Base-by-base conservation (phyloP, 2,329 filamentous ascomycete species). In the Lachnellula suecica region DNA sequence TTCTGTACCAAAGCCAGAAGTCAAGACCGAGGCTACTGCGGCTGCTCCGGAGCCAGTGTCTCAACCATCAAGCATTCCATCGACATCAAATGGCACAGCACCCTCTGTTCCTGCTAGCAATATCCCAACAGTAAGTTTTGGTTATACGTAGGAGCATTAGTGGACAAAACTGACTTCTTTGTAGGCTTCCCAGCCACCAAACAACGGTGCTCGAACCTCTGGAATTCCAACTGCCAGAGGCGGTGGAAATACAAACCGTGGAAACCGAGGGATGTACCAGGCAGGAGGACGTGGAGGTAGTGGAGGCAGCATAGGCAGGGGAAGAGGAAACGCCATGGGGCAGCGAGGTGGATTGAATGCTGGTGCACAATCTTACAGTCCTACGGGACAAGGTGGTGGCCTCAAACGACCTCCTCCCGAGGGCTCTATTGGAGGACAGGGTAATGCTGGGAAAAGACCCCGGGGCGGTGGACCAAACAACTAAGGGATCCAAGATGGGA, bases 371-470 rank as follows among this genome's bases (percentile, higher is more conserved):
- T 49, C 50, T 31, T 68, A 64, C 42, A 67, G 55, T 42, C 64
- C 66, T 27, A 13, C 20, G 24, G 48, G 54, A 29, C 58, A 59
- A 22, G 59, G 57, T 44, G 53, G 53, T 27, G 67, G 66, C 9
- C 50, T 59, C 25, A 68, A 68, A 53, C 51, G 66, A 51, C 58
- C 63, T 42, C 60, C 63, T 19, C 66, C 65, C 20, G 65, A 66
- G 23, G 65, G 60, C 20, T 59, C 59, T n/a, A 71, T 47, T 38
- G 65, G 65, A 29, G 70, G 66, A 42, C 62, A 63, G 49, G 63
- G 57, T 19, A 70, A 62, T 53, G 67, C 63, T 45, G 75, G 74
- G 35, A 79, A 79, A 65, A 69, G 76, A 58, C 73, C 75, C 57
- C 66, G 76, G 56, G 76, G 75, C 4, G 67, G 66, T 17, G 63